phyloP scores from a whole-genome alignment of 192 early-diverging fungal genomes.

The Gryganskiella cystojenkinii region DNA sequence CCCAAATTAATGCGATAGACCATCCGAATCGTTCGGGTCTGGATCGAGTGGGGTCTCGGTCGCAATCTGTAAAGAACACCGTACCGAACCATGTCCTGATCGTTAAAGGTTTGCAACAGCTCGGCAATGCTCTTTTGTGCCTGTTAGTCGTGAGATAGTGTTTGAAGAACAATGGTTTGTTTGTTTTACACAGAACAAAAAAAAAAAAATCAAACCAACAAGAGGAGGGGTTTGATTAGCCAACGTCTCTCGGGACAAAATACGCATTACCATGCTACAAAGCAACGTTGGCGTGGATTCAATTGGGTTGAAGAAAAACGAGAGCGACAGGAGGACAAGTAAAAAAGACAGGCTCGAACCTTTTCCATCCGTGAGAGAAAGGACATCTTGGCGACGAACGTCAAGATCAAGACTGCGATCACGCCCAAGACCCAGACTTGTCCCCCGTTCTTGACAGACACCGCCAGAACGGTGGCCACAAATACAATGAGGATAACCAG shows the following conservation, averaged over 20 bases:
- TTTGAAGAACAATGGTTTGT: neutral
- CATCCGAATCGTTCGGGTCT: neutral
- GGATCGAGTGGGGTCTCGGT: neutral
- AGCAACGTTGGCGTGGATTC: no score
- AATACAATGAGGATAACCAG: constrained; percentile 8
- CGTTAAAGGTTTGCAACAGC: constrained; percentile 29
- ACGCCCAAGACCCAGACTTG: constrained; percentile 45
- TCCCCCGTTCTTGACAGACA: constrained; percentile 34
- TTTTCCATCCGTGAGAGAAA: constrained; percentile 46
- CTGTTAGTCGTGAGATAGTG: constrained; percentile 5
- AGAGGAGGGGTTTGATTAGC: no score
- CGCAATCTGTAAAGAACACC: constrained; percentile 36
- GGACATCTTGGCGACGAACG: constrained; percentile 43
- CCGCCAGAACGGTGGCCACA: constrained; percentile 10
- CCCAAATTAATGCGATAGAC: constrained; percentile 31
- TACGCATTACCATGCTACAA: no score
- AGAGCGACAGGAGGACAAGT: neutral
- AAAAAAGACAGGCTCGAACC: constrained; percentile 11
- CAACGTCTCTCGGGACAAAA: no score
- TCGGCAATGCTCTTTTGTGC: constrained; percentile 22
- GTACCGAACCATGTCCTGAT: constrained; percentile 42
- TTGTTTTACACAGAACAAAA: neutral
- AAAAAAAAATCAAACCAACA: neutral
- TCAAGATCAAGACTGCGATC: constrained; percentile 29
- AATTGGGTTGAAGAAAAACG: no score